A percentile compares a stretch with the other conserved stretches of the same genome.
Conservation (phyloP, 1,284 basidiomycete genomes). For the Puccinia triticina region DNA sequence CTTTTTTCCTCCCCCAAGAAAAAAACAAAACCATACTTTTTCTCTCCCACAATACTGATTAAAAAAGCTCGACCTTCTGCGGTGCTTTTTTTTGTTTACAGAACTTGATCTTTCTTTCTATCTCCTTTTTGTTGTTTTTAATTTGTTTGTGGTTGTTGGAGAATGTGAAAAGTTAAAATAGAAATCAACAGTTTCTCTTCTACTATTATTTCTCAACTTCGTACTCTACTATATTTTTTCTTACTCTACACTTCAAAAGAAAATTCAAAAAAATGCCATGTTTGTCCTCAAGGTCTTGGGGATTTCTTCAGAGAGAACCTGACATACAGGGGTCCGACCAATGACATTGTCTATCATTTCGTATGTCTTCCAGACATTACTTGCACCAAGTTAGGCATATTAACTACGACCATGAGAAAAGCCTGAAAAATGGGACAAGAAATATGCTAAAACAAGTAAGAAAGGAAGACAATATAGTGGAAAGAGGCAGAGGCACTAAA, state of each 20-base stretch:
- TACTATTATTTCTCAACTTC: too few relatives aligned
- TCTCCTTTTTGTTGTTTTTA: neutral
- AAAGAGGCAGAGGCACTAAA: neutral
- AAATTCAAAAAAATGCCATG: too few relatives aligned
- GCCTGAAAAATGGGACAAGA: neutral
- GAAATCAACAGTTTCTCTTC: too few relatives aligned
- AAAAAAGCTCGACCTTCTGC: neutral
- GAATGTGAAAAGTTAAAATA: neutral
- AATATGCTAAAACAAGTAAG: constrained; percentile 6
- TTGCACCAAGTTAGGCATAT: too few relatives aligned
- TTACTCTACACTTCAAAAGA: too few relatives aligned
- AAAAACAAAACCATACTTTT: neutral
- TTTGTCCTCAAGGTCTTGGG: too few relatives aligned
- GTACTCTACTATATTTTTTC: too few relatives aligned
- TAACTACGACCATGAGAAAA: neutral
- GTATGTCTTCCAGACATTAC: too few relatives aligned
- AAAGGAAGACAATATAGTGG: neutral
- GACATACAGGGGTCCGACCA: too few relatives aligned
- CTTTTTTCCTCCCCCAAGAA: too few relatives aligned
- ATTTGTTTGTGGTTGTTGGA: neutral
- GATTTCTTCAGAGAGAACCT: too few relatives aligned
- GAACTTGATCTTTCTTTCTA: neutral
- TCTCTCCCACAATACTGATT: neutral
- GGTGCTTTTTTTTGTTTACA: neutral
- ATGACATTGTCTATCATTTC: too few relatives aligned